These are phyloP conservation scores for Debaryomyces prosopidis DNA, from an alignment of 805 yeast species.

Conservation along the genomic window DNA sequence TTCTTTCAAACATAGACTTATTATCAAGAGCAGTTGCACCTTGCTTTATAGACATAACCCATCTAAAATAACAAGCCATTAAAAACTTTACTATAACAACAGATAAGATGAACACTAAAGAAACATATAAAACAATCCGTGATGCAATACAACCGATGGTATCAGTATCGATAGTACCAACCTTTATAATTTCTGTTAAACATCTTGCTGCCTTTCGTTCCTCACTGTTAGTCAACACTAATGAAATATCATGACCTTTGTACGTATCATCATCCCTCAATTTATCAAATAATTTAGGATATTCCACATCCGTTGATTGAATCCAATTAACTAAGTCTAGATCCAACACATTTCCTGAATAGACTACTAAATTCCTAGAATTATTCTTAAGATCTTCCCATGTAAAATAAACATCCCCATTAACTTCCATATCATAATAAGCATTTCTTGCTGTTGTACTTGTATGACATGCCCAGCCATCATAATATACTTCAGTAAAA, in stretches of 20 bases:
- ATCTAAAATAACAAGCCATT: conserved; percentile 86
- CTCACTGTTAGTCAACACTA: conserved; percentile 64
- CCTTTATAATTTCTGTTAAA: conserved; percentile 79
- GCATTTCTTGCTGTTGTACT: conserved; percentile 64
- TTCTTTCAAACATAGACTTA: conserved; percentile 62
- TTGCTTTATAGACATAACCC: conserved; percentile 71
- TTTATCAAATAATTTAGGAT: conserved; percentile 70
- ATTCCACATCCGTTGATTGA: conserved; percentile 62
- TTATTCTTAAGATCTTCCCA: conserved; percentile 83
- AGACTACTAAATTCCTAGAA: conserved; percentile 78
- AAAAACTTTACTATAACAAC: conserved; percentile 76
- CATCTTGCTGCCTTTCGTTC: conserved; percentile 78
- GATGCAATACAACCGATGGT: conserved; percentile 95
- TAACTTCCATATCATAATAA: conserved; percentile 57
- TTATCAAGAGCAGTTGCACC: conserved; percentile 70
- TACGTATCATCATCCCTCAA: conserved; percentile 54
- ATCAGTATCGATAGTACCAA: conserved; percentile 85
- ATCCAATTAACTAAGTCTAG: conserved; percentile 77
- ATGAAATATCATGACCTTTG: conserved; percentile 80
- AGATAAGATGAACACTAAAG: conserved; percentile 81
- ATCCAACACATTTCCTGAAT: conserved; percentile 87
- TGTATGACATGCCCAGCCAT: conserved; percentile 93
- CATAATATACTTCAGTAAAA: conserved; percentile 60
- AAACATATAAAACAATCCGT: conserved; percentile 72
- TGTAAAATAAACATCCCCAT: conserved; percentile 80